A percentile compares a stretch with the other conserved stretches of the same genome.
These are phyloP conservation scores for Nitzschia sp. DNA, from an alignment of 108 stramenopile genomes.

Conservation along the genomic window DNA sequence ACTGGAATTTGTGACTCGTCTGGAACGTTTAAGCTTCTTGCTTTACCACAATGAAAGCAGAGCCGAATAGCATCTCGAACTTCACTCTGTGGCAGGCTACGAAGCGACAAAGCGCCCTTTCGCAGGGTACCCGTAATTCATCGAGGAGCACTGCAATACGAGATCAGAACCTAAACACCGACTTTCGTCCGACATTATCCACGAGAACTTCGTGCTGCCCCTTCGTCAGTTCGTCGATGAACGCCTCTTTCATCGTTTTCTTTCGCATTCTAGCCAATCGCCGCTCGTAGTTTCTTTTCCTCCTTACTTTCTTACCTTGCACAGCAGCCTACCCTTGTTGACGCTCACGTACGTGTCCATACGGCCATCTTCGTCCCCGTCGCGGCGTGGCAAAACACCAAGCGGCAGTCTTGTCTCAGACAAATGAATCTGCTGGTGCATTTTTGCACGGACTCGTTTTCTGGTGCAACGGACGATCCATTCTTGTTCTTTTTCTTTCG, in stretches of 20 bases:
- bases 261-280: conserved; percentile 88
- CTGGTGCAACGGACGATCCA: not conserved
- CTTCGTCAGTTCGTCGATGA: conserved; percentile 80
- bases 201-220: conserved; percentile 47
- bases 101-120: too few species aligned
- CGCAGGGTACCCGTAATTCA: too few species aligned
- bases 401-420: conserved; percentile 90
- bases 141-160: too few species aligned
- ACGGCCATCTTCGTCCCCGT: conserved; percentile 35
- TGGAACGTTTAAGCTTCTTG: too few species aligned
- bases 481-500: conserved; percentile 56
- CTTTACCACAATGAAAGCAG: too few species aligned
- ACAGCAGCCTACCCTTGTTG: conserved; percentile 82
- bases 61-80: too few species aligned
- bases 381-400: conserved; percentile 63
- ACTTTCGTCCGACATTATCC: conserved; percentile 75
- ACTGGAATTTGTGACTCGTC: too few species aligned
- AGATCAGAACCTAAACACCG: conserved; percentile 77
- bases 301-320: conserved; percentile 69
- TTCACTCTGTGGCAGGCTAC: too few species aligned
- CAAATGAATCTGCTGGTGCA: conserved; percentile 60
- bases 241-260: conserved; percentile 88
- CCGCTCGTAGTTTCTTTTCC: conserved; percentile 92
- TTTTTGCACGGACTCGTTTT: conserved; percentile 28
- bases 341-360: conserved; percentile 70